phyloP scores from a whole-genome alignment of 345 rosid species.

The Syzygium grande region DNA sequence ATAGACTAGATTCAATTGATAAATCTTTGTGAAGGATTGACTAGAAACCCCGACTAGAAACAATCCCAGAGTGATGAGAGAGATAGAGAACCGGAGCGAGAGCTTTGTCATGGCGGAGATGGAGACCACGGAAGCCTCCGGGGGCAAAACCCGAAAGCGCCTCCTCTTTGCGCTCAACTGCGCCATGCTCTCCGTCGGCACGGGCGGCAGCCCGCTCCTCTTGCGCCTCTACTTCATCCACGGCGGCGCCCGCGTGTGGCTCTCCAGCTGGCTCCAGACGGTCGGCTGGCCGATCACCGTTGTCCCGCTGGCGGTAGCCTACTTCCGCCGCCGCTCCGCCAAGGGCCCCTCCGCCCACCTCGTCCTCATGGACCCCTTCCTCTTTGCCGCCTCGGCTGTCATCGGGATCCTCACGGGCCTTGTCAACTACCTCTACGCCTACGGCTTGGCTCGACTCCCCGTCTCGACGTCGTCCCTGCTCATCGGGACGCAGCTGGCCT shows the following conservation, averaged over 20 bases:
- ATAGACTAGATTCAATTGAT: no score
- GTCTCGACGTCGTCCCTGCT: slow-evolving; percentile 67
- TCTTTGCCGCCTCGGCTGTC: slow-evolving; percentile 25
- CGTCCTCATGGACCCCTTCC: slow-evolving; percentile 23
- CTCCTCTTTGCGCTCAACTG: slow-evolving; percentile 40
- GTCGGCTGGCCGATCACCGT: slow-evolving; percentile 46
- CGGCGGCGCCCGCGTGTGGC: slow-evolving; percentile 69
- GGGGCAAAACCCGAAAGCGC: not conserved
- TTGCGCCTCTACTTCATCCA: slow-evolving; percentile 71
- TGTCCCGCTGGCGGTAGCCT: slow-evolving; percentile 26
- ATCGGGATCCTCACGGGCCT: slow-evolving; percentile 54
- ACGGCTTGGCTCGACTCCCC: slow-evolving; percentile 58
- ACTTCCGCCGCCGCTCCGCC: slow-evolving; percentile 25
- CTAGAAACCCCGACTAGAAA: no score
- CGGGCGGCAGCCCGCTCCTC: slow-evolving; percentile 56
- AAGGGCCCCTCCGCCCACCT: slow-evolving; percentile 7
- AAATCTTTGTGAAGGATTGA: no score
- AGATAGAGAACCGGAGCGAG: not conserved
- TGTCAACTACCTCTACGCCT: slow-evolving; percentile 59
- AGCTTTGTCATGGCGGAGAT: not conserved
- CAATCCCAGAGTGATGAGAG: not conserved
- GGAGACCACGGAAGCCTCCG: not conserved
- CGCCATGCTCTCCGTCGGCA: slow-evolving; percentile 45
- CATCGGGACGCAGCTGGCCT: slow-evolving; percentile 62
- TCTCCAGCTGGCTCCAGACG: slow-evolving; percentile 59